Evolutionary conservation across 306 rosid genomes (phyloP).

Genomic region (Casuarina glauca): DNA sequence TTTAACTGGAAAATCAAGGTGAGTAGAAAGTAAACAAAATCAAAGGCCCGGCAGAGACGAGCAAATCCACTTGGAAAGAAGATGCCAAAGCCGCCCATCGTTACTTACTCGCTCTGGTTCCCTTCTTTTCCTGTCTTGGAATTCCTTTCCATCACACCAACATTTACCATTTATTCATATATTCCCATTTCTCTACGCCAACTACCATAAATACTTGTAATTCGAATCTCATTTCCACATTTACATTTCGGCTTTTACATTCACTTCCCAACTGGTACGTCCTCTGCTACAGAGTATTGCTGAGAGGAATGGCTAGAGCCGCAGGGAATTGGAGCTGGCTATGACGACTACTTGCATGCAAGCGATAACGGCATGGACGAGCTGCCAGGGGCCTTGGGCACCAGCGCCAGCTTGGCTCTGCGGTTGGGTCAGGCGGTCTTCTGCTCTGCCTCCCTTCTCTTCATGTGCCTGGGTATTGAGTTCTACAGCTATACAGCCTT

Average conservation of each 20-base stretch:
- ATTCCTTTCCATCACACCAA: not conserved
- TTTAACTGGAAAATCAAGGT: not conserved
- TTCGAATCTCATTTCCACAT: not conserved
- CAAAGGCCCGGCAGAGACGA: not conserved
- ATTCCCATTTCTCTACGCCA: not conserved
- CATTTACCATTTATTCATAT: not conserved
- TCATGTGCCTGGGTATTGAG: slow-evolving; percentile 74
- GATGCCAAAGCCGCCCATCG: slow-evolving; percentile 24
- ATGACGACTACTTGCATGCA: slow-evolving; percentile 33
- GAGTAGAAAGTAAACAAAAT: not conserved
- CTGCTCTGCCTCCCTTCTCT: slow-evolving; percentile 83
- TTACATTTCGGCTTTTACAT: not conserved
- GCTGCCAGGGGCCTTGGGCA: slow-evolving; percentile 88
- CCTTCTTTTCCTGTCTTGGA: not conserved
- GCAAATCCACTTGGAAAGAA: not conserved
- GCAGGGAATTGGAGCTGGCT: slow-evolving; percentile 23
- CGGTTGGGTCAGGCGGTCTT: slow-evolving; percentile 85
- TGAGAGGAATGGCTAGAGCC: slow-evolving; percentile 16
- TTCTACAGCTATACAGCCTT: slow-evolving; percentile 84
- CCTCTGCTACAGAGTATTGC: slow-evolving; percentile 14
- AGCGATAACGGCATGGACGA: slow-evolving; percentile 61
- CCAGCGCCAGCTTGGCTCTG: slow-evolving; percentile 91
- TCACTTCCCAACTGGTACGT: not conserved
- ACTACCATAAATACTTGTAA: not conserved
- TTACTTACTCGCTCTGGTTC: slow-evolving; percentile 19